These are phyloP conservation scores for Crepidotus variabilis DNA, from an alignment of 768 basidiomycete species.

Conservation along the genomic window DNA sequence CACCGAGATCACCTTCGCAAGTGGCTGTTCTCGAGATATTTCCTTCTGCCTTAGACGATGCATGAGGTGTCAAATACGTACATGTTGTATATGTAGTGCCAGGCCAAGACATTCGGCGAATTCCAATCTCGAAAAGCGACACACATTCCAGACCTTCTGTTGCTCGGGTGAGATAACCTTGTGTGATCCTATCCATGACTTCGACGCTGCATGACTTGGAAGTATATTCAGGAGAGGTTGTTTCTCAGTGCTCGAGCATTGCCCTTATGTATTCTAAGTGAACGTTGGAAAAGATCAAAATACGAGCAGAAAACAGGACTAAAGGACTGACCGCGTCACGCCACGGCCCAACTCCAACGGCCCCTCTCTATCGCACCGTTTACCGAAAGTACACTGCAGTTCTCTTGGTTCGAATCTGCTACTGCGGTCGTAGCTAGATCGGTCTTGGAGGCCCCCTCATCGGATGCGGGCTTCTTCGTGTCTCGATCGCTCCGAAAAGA, in stretches of 20 bases:
- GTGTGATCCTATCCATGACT: conserved; percentile 10
- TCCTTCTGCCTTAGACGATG: conserved; percentile 8
- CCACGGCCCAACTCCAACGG: conserved; percentile 26
- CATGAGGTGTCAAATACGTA: conserved; percentile 1
- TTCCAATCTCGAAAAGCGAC: conserved; percentile 20
- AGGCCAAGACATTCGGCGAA: conserved; percentile 16
- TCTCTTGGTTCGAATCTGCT: conserved; percentile 23
- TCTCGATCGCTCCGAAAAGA: conserved; percentile 11
- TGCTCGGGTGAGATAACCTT: conserved; percentile 5
- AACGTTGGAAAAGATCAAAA: conserved; percentile 18
- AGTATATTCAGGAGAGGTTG: conserved; percentile 20
- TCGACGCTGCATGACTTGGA: conserved; percentile 18
- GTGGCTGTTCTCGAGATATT: conserved; percentile 9
- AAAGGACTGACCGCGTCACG: conserved; percentile 26
- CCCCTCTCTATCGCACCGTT: conserved; percentile 28
- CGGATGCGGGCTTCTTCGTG: conserved; percentile 19
- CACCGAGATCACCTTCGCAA: conserved; percentile 5
- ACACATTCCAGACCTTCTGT: conserved; percentile 24
- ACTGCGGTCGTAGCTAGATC: conserved; percentile 19
- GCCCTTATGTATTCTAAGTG: conserved; percentile 26
- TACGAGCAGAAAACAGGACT: background rate
- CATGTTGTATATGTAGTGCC: conserved; percentile 15
- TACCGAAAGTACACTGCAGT: conserved; percentile 29
- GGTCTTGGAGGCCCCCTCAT: conserved; percentile 24
- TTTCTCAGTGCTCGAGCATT: conserved; percentile 24